Percentiles rank a stretch among this genome's conserved stretches.
Conservation (phyloP, 2,329 filamentous ascomycete species). For the Penicillium palitans region DNA sequence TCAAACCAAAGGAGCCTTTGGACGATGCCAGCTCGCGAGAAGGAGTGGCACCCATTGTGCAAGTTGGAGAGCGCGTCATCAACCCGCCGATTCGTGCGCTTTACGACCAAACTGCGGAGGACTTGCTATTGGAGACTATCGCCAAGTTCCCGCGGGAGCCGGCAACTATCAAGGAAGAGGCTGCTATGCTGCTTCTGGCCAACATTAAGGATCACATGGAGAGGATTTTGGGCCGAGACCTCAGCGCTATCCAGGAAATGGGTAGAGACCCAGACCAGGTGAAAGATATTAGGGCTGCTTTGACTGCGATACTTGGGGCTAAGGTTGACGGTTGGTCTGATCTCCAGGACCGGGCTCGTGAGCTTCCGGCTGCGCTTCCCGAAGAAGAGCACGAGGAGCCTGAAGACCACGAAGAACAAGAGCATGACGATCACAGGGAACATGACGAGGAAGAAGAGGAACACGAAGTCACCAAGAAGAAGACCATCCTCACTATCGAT, state of each 20-base stretch:
- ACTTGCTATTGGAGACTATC: constrained; percentile 46
- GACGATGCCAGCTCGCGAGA: constrained; percentile 40
- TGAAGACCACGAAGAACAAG: constrained; percentile 16
- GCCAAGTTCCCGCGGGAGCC: constrained; percentile 47
- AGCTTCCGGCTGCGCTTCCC: constrained; percentile 37
- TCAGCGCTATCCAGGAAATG: constrained; percentile 49
- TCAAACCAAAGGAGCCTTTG: constrained; percentile 45
- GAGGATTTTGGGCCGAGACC: constrained; percentile 44
- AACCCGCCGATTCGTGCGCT: constrained; percentile 44
- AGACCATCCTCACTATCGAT: constrained; percentile 45
- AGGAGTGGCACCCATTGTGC: constrained; percentile 46
- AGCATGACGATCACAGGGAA: constrained; percentile 37
- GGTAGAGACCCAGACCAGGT: constrained; percentile 47
- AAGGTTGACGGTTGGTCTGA: constrained; percentile 49
- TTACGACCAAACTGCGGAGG: constrained; percentile 47
- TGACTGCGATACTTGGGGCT: constrained; percentile 46
- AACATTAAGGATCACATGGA: constrained; percentile 54
- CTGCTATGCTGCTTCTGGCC: constrained; percentile 48
- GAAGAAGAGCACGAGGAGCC: constrained; percentile 28
- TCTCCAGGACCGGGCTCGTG: constrained; percentile 41
- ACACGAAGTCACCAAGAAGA: constrained; percentile 38
- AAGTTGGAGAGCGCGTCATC: constrained; percentile 44
- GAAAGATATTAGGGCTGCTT: constrained; percentile 46
- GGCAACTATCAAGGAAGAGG: constrained; percentile 48
- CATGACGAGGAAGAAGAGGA: constrained; percentile 23